Evolutionary conservation across 345 rosid genomes (phyloP).

Genomic region (Salix exigua): DNA sequence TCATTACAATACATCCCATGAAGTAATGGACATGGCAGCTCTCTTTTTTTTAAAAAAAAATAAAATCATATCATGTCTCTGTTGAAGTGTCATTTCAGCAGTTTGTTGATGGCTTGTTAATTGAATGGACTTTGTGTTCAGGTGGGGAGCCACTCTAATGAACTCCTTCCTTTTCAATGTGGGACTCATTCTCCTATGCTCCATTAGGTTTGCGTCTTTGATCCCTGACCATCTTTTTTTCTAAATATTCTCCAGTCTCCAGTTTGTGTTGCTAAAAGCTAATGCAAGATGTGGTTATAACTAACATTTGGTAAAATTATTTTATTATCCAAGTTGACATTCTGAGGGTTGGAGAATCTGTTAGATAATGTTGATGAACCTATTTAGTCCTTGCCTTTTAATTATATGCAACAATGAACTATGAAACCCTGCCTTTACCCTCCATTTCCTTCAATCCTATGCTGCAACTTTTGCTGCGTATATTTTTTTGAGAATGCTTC

Average conservation of each 20-base stretch:
- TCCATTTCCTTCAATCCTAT: neutral
- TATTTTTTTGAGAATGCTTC: neutral
- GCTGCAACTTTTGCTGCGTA: neutral
- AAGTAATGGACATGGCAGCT: constrained; percentile 47
- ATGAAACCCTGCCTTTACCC: neutral
- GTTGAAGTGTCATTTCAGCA: neutral
- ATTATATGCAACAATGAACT: neutral
- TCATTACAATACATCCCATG: constrained; percentile 93
- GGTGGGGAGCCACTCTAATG: constrained; percentile 99
- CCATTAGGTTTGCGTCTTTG: constrained; percentile 61
- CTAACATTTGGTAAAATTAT: neutral
- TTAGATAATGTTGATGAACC: neutral
- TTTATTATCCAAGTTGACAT: neutral
- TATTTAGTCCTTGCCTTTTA: neutral
- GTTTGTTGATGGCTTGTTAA: constrained; percentile 26
- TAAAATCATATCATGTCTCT: neutral
- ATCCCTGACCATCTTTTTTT: constrained; percentile 1
- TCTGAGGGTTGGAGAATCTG: neutral
- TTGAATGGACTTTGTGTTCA: constrained; percentile 29
- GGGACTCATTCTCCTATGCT: constrained; percentile 86
- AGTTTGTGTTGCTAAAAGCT: neutral
- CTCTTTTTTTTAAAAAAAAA: neutral
- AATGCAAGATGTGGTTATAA: neutral
- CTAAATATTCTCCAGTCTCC: neutral
- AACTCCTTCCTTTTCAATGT: constrained; percentile 99